Conservation (phyloP, 768 basidiomycete species). For the Pulveroboletus sp. region DNA sequence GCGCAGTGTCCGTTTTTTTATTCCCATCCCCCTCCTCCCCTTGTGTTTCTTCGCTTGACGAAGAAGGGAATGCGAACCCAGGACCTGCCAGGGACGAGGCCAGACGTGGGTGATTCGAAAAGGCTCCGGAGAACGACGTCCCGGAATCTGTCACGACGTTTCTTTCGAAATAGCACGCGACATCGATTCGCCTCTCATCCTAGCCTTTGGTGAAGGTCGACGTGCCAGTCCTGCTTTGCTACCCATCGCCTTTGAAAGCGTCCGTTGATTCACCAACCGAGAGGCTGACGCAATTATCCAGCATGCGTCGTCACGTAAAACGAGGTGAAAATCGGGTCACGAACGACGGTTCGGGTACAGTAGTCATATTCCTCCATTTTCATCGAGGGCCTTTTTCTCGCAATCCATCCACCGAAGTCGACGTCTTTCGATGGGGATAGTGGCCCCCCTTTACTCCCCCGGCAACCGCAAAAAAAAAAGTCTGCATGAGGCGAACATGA, state of each 20-base stretch:
- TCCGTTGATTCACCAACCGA: not conserved
- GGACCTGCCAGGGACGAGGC: too few relatives aligned
- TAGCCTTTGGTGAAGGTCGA: too few relatives aligned
- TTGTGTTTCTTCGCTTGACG: too few relatives aligned
- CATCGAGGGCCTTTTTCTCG: not conserved
- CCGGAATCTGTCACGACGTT: too few relatives aligned
- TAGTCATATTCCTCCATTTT: not conserved
- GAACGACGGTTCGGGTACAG: not conserved
- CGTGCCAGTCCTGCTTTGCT: too few relatives aligned
- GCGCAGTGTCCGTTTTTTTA: too few relatives aligned
- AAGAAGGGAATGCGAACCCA: too few relatives aligned
- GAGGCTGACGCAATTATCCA: not conserved
- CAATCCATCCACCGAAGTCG: not conserved
- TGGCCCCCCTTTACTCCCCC: not conserved
- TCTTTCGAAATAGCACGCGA: too few relatives aligned
- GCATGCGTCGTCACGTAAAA: not conserved
- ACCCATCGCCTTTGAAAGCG: not conserved
- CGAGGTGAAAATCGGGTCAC: not conserved
- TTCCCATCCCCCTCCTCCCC: too few relatives aligned
- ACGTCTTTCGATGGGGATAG: not conserved
- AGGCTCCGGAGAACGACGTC: too few relatives aligned
- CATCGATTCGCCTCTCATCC: too few relatives aligned
- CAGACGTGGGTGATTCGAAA: too few relatives aligned
- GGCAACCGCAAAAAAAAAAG: not conserved
- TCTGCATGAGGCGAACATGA: constrained; percentile 4